Evolutionary conservation across 2,329 filamentous ascomycete species (phyloP), one percentile per base, ranked within the genome.

Genomic region (Cadophora luteo-olivacea): DNA sequence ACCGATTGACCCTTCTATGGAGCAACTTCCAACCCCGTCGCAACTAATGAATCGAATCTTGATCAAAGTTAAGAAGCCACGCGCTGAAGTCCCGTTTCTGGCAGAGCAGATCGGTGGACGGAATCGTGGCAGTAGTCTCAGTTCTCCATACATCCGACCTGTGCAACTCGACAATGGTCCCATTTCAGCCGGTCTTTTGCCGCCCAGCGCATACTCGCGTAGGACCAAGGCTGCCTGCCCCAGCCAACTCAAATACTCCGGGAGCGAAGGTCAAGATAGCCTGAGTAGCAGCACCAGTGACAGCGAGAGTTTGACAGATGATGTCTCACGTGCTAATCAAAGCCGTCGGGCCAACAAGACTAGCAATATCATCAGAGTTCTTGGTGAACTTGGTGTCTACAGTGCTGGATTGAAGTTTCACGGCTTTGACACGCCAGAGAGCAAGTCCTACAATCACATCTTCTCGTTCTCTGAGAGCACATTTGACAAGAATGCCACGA

Each of bases 381-480:
- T 99, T 5, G 95, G 94, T 19, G 91, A 92, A 48, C 86, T 99
- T 11, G 96, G 94, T 33, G 92, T 98, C 1, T 91, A 91, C 76
- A 89, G 87, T 75, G 85, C 85, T 8, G 88, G 88, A 0, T 82
- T 97, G 79, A 97, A 97, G 78, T 97, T 96, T 79, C 87, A 87
- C 41, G 91, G 92, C 52, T 97, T 97, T 77, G 88, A 90, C 67
- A 86, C 87, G 14, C 83, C 89, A 0, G 92, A 95, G 70, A 94
- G 93, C 74, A 93, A 93, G 81, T 88, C 89, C 52, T 96, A 89
- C 83, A 98, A 98, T 79, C 96, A 99, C 81, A 92, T 98, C 75
- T 94, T 96, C 79, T 98, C 96, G 0, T 94, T 98, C 81, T 93
- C 93, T 78, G 96, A 99, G 82, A 89, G 90, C 67, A 93, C 91